Percentiles rank a stretch among this genome's conserved stretches.
Conservation (phyloP, 176 grass and related monocot species). For the Avena insularis region DNA sequence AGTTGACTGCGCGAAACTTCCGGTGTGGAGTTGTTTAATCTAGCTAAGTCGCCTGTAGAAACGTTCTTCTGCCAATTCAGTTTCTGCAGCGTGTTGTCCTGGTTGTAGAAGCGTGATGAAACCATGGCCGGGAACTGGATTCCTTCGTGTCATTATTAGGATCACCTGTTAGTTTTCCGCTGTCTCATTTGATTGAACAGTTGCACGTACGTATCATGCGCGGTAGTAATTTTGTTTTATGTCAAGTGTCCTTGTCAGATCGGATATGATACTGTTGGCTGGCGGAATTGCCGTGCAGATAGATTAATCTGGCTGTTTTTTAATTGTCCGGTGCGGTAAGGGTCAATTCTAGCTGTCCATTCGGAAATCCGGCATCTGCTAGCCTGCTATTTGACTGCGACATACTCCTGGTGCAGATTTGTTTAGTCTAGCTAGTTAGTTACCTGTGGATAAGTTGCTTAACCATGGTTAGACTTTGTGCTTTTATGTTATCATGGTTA, state of each 20-base stretch:
- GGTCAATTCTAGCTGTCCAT: slow-evolving; percentile 18
- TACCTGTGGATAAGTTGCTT: neutral
- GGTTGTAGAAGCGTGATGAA: neutral
- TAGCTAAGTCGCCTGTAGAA: neutral
- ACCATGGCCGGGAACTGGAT: neutral
- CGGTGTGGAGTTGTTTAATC: neutral
- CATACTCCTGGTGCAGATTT: neutral
- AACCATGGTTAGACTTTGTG: neutral
- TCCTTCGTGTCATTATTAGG: neutral
- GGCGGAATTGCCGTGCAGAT: neutral
- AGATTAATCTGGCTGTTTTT: neutral
- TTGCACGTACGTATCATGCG: neutral
- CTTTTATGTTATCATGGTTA: neutral
- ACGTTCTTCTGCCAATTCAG: neutral
- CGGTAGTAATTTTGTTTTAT: neutral
- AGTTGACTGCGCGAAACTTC: neutral
- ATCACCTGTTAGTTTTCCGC: neutral
- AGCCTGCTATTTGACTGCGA: slow-evolving; percentile 11
- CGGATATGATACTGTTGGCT: neutral
- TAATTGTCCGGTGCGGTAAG: neutral
- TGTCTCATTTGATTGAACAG: neutral
- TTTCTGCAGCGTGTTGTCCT: neutral
- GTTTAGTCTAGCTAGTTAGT: neutral
- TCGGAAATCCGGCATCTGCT: neutral
- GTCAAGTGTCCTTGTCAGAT: neutral